These are phyloP conservation scores for Phytophthora capsici DNA, from an alignment of 352 stramenopile genomes.

Conservation along the genomic window DNA sequence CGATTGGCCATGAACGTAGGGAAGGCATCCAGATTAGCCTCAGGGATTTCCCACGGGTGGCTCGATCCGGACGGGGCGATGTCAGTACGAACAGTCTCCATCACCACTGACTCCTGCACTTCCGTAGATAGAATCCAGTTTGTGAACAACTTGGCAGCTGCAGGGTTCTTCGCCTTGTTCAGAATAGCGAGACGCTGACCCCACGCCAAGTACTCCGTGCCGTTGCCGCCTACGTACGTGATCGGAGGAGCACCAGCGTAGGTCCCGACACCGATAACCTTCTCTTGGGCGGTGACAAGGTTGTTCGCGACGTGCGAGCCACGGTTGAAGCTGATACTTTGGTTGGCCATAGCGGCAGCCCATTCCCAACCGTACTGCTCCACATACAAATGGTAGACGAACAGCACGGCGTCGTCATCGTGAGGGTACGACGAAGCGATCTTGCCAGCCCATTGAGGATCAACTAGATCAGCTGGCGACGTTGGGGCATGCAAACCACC, in stretches of 20 bases:
- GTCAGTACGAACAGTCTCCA: conserved; percentile 43
- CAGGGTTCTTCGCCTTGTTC: conserved; percentile 51
- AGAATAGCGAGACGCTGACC: conserved; percentile 59
- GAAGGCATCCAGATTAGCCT: conserved; percentile 41
- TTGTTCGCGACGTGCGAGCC: conserved; percentile 27
- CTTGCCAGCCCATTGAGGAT: conserved; percentile 41
- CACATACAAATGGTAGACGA: conserved; percentile 34
- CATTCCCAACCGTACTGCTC: conserved; percentile 35
- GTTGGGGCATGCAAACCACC: conserved; percentile 14
- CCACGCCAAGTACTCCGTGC: conserved; percentile 42
- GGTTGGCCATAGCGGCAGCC: conserved; percentile 39
- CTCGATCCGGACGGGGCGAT: conserved; percentile 23
- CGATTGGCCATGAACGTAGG: conserved; percentile 61
- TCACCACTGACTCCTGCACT: conserved; percentile 27
- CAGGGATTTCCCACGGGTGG: conserved; percentile 35
- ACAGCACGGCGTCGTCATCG: conserved; percentile 57
- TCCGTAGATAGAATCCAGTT: conserved; percentile 58
- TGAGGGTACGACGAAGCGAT: conserved; percentile 65
- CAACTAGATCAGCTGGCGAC: conserved; percentile 37
- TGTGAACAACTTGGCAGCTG: conserved; percentile 58
- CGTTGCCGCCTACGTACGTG: conserved; percentile 14
- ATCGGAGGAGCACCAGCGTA: conserved; percentile 4
- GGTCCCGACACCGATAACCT: conserved; percentile 34
- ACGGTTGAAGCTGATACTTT: conserved; percentile 44
- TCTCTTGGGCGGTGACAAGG: conserved; percentile 28